Base-by-base conservation (phyloP, 352 stramenopile species). In the Hyaloperonospora arabidopsidis region DNA sequence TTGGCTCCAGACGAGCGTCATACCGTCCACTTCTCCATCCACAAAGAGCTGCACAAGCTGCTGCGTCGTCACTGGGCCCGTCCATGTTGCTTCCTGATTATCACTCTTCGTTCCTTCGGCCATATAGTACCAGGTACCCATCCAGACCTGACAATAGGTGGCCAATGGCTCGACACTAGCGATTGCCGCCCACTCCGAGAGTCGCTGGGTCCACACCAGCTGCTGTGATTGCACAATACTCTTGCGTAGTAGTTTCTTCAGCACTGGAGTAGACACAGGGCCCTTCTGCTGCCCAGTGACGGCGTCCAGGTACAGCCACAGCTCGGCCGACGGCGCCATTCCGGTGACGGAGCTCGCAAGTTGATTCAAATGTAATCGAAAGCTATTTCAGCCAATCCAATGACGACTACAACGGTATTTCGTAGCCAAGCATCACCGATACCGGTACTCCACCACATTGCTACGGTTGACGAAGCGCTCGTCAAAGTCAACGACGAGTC, bases 271-370 rank as follows among this genome's bases (percentile, higher is more conserved):
- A 14, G 65, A 57, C 40, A 93, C 63, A 21, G 83, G 83, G 1
- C 83, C 83, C 34, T 87, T 87, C 61, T 91, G 79, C 52, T 78
- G 59, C 8, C 72, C 76, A 8, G 58, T 79, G 17, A 58, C 53
- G 19, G 70, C 63, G 53, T 93, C 83, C 49, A 90, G 57, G 53
- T 93, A 93, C 68, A 91, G 60, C 83, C 83, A 93, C 34, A 65
- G 63, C 63, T 84, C 68, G 32, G 48, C 46, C 0, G 23, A 11
- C 22, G 41, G 17, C 47, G 48, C 39, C 58, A 60, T 70, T 29
- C 25, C 3, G 3, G 25, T 29, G 25, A 8, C 25, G 25, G 25
- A 3, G 25, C 25, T 29, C 3, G 7, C 25, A 29, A 5, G 10
- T 23, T 17, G 50, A 32, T 56, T 10, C 28, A 29, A 29, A 29